Percentiles rank a stretch among this genome's conserved stretches.
Conservation (phyloP, 1,284 basidiomycete species). For the Tilletia indica region DNA sequence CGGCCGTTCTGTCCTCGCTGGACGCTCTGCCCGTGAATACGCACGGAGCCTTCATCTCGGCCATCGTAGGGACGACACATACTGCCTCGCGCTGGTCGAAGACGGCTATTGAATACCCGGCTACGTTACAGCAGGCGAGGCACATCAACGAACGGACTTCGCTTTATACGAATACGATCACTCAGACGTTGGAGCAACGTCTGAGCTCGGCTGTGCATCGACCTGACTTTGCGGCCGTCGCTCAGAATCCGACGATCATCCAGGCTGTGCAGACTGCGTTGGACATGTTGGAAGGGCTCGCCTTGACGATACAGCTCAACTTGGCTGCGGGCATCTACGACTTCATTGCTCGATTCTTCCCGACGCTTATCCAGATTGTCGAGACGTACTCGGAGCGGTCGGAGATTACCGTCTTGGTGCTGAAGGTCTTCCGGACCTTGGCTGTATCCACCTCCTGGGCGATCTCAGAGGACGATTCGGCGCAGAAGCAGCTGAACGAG, state of each 20-base stretch:
- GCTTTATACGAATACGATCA: constrained; percentile 27
- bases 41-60: constrained; percentile 41
- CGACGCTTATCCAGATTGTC: constrained; percentile 32
- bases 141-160: constrained; percentile 17
- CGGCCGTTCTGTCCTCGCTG: constrained; percentile 32
- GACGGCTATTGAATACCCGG: constrained; percentile 18
- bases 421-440: constrained; percentile 33
- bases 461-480: constrained; percentile 27
- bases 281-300: constrained; percentile 45
- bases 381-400: constrained; percentile 32
- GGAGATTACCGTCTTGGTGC: constrained; percentile 31
- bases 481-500: constrained; percentile 30
- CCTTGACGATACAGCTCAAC: constrained; percentile 34
- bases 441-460: constrained; percentile 30
- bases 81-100: constrained; percentile 20
- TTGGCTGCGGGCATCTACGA: constrained; percentile 37
- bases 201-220: constrained; percentile 34
- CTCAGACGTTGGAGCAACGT: constrained; percentile 35
- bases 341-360: constrained; percentile 39
- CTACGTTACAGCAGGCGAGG: constrained; percentile 11
- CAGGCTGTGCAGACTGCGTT: constrained; percentile 36
- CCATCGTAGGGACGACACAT: constrained; percentile 31
- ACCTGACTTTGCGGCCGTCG: constrained; percentile 30
- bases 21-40: constrained; percentile 42
- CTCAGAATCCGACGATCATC: constrained; percentile 38